Base-by-base conservation (phyloP, 768 basidiomycete species). In the Lanmaoa pseudosensibilis region DNA sequence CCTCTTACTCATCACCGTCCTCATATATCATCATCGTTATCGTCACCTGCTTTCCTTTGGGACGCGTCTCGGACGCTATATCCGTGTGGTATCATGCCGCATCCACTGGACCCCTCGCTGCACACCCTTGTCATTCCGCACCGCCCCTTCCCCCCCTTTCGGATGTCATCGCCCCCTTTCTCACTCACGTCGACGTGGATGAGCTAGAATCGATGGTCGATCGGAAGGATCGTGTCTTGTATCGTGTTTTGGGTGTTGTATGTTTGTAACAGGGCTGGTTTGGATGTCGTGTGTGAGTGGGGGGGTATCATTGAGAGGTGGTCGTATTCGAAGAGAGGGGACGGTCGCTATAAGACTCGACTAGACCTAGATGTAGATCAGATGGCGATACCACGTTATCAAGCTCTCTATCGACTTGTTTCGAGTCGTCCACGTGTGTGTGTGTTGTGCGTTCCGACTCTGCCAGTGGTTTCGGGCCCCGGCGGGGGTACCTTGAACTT, bases 31-130 rank as follows among this genome's bases (percentile, higher is more conserved):
- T 58, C 53, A 47, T 57, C 49, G 33, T 39, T 54, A 13, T 59
- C 48, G 30, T 58, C 25, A 13, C 44, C 33, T 40, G 15, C 40
- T 33, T 36, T 48, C 25, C 25, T 16, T n/a, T 50, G 32, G 50
- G 50, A 45, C 38, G 41, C 55, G 36, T 50, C 45, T 56, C 50
- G 58, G 52, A 50, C 21, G 52, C 33, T 54, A 15, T 52, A 44
- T 46, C 32, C 37, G 36, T 40, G 33, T 25, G 37, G 43, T 46
- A 38, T 32, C 44, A 30, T 45, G 9, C 8, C 23, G 19, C 19
- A 32, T 18, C 37, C 45, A 41, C 41, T 33, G 34, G 33, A 36
- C 32, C 34, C 25, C 13, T n/a, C 19, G 34, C 19, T 38, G 23
- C 27, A 9, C 33, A 40, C 6, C 49, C 57, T 30, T 60, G 46